Evolutionary conservation across 495 filamentous ascomycete genomes (phyloP).

Genomic region (Jackrogersella multiformis): DNA sequence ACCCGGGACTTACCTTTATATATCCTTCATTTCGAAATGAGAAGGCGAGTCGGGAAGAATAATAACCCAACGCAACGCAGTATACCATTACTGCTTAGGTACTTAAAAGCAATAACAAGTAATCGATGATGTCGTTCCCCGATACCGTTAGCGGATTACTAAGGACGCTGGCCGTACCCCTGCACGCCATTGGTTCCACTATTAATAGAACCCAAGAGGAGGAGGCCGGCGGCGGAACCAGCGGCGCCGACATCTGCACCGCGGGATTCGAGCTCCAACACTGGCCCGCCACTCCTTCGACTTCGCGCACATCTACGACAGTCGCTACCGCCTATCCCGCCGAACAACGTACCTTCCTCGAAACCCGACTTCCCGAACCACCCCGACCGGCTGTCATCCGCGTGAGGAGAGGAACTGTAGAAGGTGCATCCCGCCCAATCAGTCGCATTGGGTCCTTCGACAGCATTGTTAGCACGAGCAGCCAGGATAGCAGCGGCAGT

Average conservation of each 20-base stretch:
- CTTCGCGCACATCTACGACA: not conserved
- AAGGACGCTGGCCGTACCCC: constrained; percentile 36
- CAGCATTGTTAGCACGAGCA: not conserved
- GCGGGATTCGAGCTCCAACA: constrained; percentile 38
- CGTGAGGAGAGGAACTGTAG: not conserved
- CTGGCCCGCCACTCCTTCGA: constrained; percentile 20
- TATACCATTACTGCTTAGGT: no score
- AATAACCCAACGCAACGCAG: not conserved
- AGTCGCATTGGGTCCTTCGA: constrained; percentile 9
- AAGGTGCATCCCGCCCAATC: constrained; percentile 1
- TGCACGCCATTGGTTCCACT: constrained; percentile 32
- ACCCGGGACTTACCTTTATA: not conserved
- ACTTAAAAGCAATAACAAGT: not conserved
- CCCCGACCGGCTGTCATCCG: constrained; percentile 1
- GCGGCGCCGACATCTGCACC: constrained; percentile 37
- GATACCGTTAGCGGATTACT: constrained; percentile 46
- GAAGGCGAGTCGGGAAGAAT: not conserved
- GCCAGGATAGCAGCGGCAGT: not conserved
- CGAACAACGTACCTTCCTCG: not conserved
- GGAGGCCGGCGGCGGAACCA: constrained; percentile 29
- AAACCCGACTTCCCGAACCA: constrained; percentile 5
- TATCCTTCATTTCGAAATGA: not conserved
- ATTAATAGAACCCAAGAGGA: constrained; percentile 27
- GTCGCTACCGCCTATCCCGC: not conserved
- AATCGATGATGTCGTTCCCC: constrained; percentile 38